Conservation (phyloP, 164 flowering plant species). For the Liquidambar formosana region DNA sequence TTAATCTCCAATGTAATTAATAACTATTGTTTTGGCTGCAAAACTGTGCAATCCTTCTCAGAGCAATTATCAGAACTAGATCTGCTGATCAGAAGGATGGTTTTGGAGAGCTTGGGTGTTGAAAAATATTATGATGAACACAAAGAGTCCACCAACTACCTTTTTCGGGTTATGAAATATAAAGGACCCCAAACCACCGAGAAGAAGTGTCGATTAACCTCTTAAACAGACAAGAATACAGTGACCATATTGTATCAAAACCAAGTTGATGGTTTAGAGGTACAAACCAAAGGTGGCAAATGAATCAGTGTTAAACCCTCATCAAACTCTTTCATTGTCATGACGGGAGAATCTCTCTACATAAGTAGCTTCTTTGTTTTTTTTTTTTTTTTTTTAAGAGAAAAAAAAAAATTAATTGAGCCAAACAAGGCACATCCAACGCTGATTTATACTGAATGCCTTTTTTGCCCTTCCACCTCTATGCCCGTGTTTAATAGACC, state of each 20-base stretch:
- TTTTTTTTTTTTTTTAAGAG: too few species aligned
- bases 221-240: slow-evolving; percentile 59
- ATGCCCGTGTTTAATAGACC: too few species aligned
- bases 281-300: slow-evolving; percentile 47
- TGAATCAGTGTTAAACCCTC: slow-evolving; percentile 47
- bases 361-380: too few species aligned
- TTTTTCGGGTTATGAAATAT: slow-evolving; percentile 56
- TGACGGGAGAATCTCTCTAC: slow-evolving; percentile 60
- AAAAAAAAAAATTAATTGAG: too few species aligned
- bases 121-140: slow-evolving; percentile 56
- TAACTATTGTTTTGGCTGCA: slow-evolving; percentile 24
- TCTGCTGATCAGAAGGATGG: slow-evolving; percentile 48
- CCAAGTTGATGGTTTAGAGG: slow-evolving; percentile 54
- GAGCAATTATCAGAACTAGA: slow-evolving; percentile 47
- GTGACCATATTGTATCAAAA: slow-evolving; percentile 59
- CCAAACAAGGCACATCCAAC: too few species aligned
- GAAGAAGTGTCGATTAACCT: slow-evolving; percentile 32
- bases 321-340: slow-evolving; percentile 43
- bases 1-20: neutral
- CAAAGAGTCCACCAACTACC: slow-evolving; percentile 49
- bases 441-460: too few species aligned
- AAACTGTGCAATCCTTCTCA: slow-evolving; percentile 34
- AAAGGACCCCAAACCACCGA: slow-evolving; percentile 41
- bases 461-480: too few species aligned
- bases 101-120: slow-evolving; percentile 54